Conservation (phyloP, 768 basidiomycete genomes). For the Russula abietina region DNA sequence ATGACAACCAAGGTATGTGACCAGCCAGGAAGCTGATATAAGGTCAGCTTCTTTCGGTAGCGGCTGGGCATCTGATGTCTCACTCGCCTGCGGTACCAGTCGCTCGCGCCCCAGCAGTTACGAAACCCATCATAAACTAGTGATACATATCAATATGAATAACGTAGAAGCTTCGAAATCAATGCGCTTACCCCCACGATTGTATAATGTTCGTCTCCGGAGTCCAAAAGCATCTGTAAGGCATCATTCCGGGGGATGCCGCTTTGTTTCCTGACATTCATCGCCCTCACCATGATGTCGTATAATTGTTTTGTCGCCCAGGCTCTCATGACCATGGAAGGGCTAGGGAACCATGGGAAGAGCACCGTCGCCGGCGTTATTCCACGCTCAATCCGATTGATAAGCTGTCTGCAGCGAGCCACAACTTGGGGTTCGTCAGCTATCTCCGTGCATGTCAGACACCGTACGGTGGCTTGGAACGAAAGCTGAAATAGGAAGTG, state of each 20-base stretch:
- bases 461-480: conserved; percentile 69
- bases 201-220: conserved; percentile 58
- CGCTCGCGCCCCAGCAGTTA: conserved; percentile 75
- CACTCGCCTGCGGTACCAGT: conserved; percentile 62
- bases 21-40: conserved; percentile 58
- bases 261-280: conserved; percentile 51
- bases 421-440: conserved; percentile 60
- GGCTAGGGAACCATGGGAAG: conserved; percentile 70
- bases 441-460: conserved; percentile 61
- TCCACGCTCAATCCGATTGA: conserved; percentile 61
- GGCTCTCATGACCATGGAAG: conserved; percentile 64
- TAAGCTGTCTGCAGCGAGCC: conserved; percentile 54
- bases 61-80: neutral
- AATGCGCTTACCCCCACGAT: conserved; percentile 56
- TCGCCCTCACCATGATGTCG: conserved; percentile 54
- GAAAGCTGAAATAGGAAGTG: conserved; percentile 37
- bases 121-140: conserved; percentile 76
- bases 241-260: conserved; percentile 58
- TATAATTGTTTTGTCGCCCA: conserved; percentile 73
- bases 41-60: conserved; percentile 17
- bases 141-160: conserved; percentile 22
- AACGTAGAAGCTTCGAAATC: neutral
- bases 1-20: conserved; percentile 65
- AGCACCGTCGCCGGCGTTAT: conserved; percentile 70
- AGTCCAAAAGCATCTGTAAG: conserved; percentile 68